Base-by-base conservation (phyloP, 2,329 filamentous ascomycete species). In the Mollisia scopiformis region DNA sequence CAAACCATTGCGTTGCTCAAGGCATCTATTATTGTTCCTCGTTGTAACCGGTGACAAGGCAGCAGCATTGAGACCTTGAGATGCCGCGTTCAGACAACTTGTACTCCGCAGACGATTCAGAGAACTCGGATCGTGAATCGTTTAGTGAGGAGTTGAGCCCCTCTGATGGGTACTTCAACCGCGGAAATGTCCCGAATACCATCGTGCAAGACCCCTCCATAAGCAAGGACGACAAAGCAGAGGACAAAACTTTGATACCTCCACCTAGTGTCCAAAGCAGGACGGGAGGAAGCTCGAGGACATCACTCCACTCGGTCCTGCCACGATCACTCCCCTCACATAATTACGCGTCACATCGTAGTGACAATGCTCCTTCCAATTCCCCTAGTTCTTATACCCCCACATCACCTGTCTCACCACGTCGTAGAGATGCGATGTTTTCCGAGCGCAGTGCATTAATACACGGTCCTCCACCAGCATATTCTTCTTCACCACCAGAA, bases 111-210 rank as follows among this genome's bases (percentile, higher is more conserved):
- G 61, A 66, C 16, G 65, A 67, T 55, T 59, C 62, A 2, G 67
- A 66, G n/a, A 64, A 67, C 54, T 59, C 62, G 2, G 67, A 69
- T 41, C 47, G 27, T 23, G 68, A 71, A 37, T 70, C 68, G 41
- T 67, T 70, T 53, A 71, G 67, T 58, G 63, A 72, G 23, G 67
- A 68, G 25, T 61, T 73, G 13, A 68, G 63, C 41, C 72, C 72
- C 11, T 59, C 64, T 14, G 66, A 72, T 69, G 70, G 72, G 23
- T 72, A 72, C 60, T 73, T 73, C 59, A 62, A 63, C 57, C 63
- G 55, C 28, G 35, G 53, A n/a, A 55, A 56, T 35, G 58, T 63
- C 31, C 55, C 63, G 21, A 46, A 55, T 50, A 55, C 61, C 30
- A 67, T 70, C 61, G 66, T 70, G 6, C 65, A 62, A n/a, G 68